These are phyloP conservation scores for Chaetoscypha palmicola DNA, from an alignment of 2,329 filamentous ascomycete genomes.

Conservation along the genomic window DNA sequence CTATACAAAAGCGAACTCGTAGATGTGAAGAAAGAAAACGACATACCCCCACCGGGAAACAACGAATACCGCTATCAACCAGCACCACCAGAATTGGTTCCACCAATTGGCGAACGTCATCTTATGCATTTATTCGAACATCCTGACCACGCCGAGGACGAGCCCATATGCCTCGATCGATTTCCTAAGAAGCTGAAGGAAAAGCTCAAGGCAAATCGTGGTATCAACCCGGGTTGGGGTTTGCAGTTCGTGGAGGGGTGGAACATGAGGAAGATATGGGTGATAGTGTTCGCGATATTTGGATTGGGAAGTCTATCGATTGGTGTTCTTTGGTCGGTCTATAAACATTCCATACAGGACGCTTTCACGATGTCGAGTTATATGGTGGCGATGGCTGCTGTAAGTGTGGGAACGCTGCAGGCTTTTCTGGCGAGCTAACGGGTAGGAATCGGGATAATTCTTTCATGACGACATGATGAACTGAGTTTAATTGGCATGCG, in stretches of 20 bases:
- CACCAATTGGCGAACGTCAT: conserved; percentile 15
- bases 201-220: conserved; percentile 12
- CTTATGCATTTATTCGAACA: conserved; percentile 20
- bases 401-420: conserved; percentile 17
- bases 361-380: conserved; percentile 19
- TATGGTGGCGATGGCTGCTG: conserved; percentile 16
- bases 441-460: too few species aligned
- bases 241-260: conserved; percentile 19
- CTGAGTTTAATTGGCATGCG: too few species aligned
- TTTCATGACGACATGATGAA: too few species aligned
- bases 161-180: conserved; percentile 12
- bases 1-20: conserved; percentile 14
- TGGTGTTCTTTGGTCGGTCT: conserved; percentile 13
- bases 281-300: conserved; percentile 14
- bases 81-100: conserved; percentile 15
- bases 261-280: conserved; percentile 18
- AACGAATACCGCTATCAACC: conserved; percentile 17
- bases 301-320: conserved; percentile 16
- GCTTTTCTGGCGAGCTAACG: conserved; percentile 29
- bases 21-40: conserved; percentile 17
- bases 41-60: conserved; percentile 16
- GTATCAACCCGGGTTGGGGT: conserved; percentile 20
- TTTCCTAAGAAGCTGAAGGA: conserved; percentile 23
- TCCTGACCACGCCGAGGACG: conserved; percentile 13
- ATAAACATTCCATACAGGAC: conserved; percentile 19